These are phyloP conservation scores for Tricholoma hemisulphureum DNA, from an alignment of 768 basidiomycete species.

Conservation along the genomic window DNA sequence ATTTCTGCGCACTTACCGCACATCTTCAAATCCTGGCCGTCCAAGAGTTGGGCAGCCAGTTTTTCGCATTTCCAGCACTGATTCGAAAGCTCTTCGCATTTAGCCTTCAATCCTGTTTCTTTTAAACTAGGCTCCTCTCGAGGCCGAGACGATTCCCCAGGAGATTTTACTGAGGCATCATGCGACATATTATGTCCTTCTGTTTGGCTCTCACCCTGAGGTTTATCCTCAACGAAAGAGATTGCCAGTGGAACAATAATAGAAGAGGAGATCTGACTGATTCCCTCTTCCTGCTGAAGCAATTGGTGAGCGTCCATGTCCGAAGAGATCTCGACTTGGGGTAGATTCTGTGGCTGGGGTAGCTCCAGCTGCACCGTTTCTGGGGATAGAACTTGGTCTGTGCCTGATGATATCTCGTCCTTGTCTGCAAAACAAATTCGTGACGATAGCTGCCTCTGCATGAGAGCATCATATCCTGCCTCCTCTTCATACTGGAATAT, in stretches of 20 bases:
- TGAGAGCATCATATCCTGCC: conserved; percentile 1
- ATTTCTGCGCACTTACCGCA: conserved; percentile 5
- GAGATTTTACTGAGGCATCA: neutral
- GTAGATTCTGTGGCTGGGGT: neutral
- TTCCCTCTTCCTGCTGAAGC: neutral
- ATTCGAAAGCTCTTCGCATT: neutral
- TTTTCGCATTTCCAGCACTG: conserved; percentile 9
- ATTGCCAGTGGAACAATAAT: neutral
- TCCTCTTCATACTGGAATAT: conserved; percentile 4
- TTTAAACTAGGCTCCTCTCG: neutral
- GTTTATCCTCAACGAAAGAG: neutral
- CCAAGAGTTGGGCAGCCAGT: neutral
- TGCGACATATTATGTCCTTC: neutral
- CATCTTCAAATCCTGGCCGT: conserved; percentile 5
- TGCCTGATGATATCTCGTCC: neutral
- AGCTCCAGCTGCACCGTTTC: neutral
- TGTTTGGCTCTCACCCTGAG: neutral
- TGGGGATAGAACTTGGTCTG: neutral
- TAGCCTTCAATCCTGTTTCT: neutral
- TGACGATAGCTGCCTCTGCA: neutral
- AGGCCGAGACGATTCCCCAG: neutral
- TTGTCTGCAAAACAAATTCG: neutral
- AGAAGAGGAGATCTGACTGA: neutral
- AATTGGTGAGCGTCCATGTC: neutral
- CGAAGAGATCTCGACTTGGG: neutral